Evolutionary conservation across 2,329 filamentous ascomycete species (phyloP).

Genomic region (Ascochyta clinopodiicola): DNA sequence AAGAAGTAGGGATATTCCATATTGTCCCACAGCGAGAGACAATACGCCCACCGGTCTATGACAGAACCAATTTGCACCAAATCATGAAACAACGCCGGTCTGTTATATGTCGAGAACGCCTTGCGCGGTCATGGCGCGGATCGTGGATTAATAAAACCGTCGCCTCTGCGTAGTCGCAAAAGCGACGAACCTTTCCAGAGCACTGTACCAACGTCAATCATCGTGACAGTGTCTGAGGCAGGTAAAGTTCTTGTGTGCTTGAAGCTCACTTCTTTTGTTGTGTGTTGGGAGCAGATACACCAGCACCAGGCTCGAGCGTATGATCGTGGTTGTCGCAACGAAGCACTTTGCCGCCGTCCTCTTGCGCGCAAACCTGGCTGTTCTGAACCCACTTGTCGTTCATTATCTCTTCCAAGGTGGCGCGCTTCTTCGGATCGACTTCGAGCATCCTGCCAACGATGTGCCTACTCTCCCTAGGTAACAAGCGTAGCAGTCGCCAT

Average conservation of each 20-base stretch:
- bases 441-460: slow-evolving; percentile 94
- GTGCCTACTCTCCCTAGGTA: slow-evolving; percentile 87
- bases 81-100: slow-evolving; percentile 7
- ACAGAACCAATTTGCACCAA: slow-evolving; percentile 4
- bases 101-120: slow-evolving; percentile 9
- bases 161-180: slow-evolving; percentile 4
- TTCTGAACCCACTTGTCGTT: slow-evolving; percentile 89
- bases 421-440: slow-evolving; percentile 81
- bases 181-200: slow-evolving; percentile 6
- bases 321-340: slow-evolving; percentile 81
- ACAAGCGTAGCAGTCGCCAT: slow-evolving; percentile 83
- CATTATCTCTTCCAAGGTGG: slow-evolving; percentile 84
- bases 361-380: slow-evolving; percentile 80
- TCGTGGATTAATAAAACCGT: slow-evolving; percentile 5
- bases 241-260: neutral
- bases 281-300: slow-evolving; percentile 39
- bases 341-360: slow-evolving; percentile 75
- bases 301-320: slow-evolving; percentile 72
- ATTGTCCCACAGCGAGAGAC: slow-evolving; percentile 1
- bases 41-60: slow-evolving; percentile 14
- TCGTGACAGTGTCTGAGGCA: neutral
- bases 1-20: slow-evolving; percentile 13
- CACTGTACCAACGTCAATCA: slow-evolving; percentile 15
- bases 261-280: slow-evolving; percentile 45
- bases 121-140: slow-evolving; percentile 4